Evolutionary conservation across 345 rosid genomes (phyloP).

Genomic region (Acer negundo): DNA sequence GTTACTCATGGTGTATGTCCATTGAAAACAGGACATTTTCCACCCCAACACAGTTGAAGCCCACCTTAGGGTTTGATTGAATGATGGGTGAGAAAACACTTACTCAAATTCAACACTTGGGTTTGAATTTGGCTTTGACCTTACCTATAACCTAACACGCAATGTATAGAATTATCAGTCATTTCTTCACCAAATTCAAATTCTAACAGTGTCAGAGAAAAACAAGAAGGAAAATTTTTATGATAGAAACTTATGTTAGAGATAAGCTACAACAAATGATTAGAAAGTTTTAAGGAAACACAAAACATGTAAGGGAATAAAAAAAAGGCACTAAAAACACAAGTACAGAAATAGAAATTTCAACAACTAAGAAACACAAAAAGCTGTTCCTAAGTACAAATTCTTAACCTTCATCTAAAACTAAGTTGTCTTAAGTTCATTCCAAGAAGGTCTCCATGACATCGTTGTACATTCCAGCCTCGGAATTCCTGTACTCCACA

Average conservation of each 20-base stretch:
- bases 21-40: not conserved
- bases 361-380: conserved; percentile 15
- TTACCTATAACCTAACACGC: not conserved
- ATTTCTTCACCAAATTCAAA: not conserved
- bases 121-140: not conserved
- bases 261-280: conserved; percentile 34
- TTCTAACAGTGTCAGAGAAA: not conserved
- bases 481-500: conserved; percentile 54
- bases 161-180: not conserved
- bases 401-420: conserved; percentile 9
- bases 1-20: not conserved
- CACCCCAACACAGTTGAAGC: not conserved
- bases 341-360: conserved; percentile 22
- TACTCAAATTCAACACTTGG: not conserved
- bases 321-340: conserved; percentile 23
- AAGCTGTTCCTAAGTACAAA: conserved; percentile 31
- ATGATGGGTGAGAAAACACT: not conserved
- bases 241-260: conserved; percentile 22
- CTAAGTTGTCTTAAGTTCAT: conserved; percentile 29
- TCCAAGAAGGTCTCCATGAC: conserved; percentile 86
- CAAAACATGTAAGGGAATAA: not conserved
- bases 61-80: conserved; percentile 6
- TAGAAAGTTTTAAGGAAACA: conserved; percentile 23
- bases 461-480: conserved; percentile 65
- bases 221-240: not conserved